Conservation (phyloP, 495 filamentous ascomycete genomes). For the Apodospora peruviana region DNA sequence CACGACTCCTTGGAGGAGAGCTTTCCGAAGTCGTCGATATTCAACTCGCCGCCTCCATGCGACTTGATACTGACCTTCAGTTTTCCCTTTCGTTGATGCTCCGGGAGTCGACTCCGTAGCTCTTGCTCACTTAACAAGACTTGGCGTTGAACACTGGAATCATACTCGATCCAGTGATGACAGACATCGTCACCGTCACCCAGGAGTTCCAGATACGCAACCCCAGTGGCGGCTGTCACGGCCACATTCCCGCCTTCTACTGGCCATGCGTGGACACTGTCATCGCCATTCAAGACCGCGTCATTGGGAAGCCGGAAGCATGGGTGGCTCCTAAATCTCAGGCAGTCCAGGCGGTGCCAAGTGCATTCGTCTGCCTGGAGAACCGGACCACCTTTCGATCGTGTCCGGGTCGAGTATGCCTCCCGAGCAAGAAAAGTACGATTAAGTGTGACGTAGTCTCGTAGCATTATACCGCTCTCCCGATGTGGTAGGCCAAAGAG, state of each 20-base stretch:
- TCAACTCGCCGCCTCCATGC: conserved; percentile 62
- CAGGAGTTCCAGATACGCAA: conserved; percentile 78
- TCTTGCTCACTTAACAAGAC: conserved; percentile 69
- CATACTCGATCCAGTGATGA: conserved; percentile 72
- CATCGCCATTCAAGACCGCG: conserved; percentile 55
- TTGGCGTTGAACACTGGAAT: conserved; percentile 59
- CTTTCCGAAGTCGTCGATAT: conserved; percentile 64
- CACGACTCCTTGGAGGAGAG: conserved; percentile 65
- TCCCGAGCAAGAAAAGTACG: conserved; percentile 76
- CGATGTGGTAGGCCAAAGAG: conserved; percentile 83
- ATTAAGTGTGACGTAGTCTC: conserved; percentile 77
- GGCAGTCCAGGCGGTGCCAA: conserved; percentile 83
- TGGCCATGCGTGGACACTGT: conserved; percentile 82
- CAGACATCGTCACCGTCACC: conserved; percentile 69
- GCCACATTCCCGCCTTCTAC: conserved; percentile 76
- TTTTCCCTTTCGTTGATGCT: conserved; percentile 63
- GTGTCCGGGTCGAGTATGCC: conserved; percentile 77
- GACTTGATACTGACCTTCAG: conserved; percentile 71
- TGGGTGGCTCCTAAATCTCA: conserved; percentile 86
- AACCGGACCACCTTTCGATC: conserved; percentile 70
- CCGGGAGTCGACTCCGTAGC: conserved; percentile 61
- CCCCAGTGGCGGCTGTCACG: conserved; percentile 72
- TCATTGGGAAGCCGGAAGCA: conserved; percentile 85
- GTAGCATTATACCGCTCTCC: conserved; percentile 79
- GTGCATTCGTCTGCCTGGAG: conserved; percentile 70